Percentiles rank a stretch among this genome's conserved stretches.
phyloP scores from a whole-genome alignment of 441 rosid genomes.

The Populus hybrid region DNA sequence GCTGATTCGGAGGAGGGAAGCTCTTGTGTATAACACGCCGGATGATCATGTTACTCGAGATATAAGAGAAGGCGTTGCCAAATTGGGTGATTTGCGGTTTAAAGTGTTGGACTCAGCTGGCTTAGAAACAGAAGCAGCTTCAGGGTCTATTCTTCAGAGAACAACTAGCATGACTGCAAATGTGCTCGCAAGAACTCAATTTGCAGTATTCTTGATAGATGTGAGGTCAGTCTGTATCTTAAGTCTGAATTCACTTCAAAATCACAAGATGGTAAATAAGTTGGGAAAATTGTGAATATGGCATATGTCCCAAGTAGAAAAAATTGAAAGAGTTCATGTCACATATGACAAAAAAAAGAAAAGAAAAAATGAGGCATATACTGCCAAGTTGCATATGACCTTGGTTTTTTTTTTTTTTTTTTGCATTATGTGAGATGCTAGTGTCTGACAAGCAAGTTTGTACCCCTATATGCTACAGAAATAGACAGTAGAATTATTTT shows the following conservation, averaged over 20 bases:
- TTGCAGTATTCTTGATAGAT: constrained; percentile 72
- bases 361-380: not conserved
- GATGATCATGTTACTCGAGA: constrained; percentile 95
- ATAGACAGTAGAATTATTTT: not conserved
- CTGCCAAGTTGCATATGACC: not conserved
- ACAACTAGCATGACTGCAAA: constrained; percentile 83
- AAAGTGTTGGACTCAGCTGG: constrained; percentile 93
- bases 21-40: constrained; percentile 87
- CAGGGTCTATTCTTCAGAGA: constrained; percentile 84
- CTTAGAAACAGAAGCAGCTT: constrained; percentile 80
- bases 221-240: constrained; percentile 50
- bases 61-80: constrained; percentile 90
- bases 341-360: not conserved
- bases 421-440: not conserved
- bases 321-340: not conserved
- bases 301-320: not conserved
- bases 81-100: constrained; percentile 76
- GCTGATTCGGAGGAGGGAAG: constrained; percentile 87
- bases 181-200: constrained; percentile 74
- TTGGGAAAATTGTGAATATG: not conserved
- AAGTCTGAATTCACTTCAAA: not conserved
- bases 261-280: not conserved
- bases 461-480: not conserved
- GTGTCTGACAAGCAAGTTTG: not conserved
- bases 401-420: not conserved